These are phyloP conservation scores for Margaritispora aquatica DNA, from an alignment of 495 filamentous ascomycete species.

Conservation along the genomic window DNA sequence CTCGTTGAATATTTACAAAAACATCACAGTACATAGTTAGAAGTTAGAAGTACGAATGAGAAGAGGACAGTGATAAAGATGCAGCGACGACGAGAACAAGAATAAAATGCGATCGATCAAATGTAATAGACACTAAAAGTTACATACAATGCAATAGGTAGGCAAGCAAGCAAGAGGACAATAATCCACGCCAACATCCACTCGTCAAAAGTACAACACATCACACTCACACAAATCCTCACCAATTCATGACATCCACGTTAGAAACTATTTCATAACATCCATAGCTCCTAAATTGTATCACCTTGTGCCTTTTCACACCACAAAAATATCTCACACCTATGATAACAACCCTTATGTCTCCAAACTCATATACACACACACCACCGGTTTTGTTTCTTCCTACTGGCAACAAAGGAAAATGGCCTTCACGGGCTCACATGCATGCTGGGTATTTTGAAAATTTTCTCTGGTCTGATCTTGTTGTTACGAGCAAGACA, in stretches of 20 bases:
- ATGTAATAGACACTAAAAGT: slow-evolving; percentile 23
- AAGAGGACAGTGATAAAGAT: no score
- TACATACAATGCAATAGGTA: slow-evolving; percentile 14
- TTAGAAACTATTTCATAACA: slow-evolving; percentile 12
- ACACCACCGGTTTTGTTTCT: not conserved
- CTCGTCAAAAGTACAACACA: not conserved
- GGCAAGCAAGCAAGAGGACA: no score
- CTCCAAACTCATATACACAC: not conserved
- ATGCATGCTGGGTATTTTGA: not conserved
- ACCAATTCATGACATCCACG: slow-evolving; percentile 9
- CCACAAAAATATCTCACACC: no score
- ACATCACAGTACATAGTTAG: no score
- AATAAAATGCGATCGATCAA: slow-evolving; percentile 13
- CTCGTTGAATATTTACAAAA: no score
- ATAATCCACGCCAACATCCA: not conserved
- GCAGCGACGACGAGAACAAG: no score
- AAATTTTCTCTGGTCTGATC: no score
- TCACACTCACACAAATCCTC: not conserved
- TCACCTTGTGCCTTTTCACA: not conserved
- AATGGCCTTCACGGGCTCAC: not conserved
- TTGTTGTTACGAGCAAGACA: not conserved
- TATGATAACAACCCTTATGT: no score
- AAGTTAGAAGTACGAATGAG: no score
- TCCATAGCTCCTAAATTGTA: slow-evolving; percentile 5
- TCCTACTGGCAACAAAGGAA: not conserved